Base-by-base conservation (phyloP, 2,329 filamentous ascomycete species). In the Penicillium aurantiogriseum region DNA sequence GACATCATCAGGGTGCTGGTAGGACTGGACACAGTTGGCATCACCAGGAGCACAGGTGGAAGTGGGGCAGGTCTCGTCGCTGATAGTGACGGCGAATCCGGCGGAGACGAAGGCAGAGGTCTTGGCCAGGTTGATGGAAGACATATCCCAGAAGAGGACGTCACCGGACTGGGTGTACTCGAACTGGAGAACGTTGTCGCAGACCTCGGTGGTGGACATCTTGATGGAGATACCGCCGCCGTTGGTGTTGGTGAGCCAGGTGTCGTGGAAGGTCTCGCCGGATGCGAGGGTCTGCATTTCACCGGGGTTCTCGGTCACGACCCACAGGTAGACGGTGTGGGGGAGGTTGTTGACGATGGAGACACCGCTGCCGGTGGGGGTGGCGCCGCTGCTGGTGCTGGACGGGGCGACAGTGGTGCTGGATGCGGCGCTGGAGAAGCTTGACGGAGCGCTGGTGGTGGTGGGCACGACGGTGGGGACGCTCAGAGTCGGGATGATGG, bases 211-310 rank as follows among this genome's bases (percentile, higher is more conserved):
- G 35, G 67, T 69, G 33, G 67, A 62, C 38, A 72, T 57, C 63
- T 72, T 72, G 62, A 72, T 69, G 35, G 70, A 72, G 60, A 72
- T 59, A 42, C 70, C 70, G 36, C 69, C 69, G 23, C 68, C 69
- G 51, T 67, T 65, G 53, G 66, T 54, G 65, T 70, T 71, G 62
- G 49, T 67, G 45, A 64, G 62, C 69, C 69, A 72, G 48, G 35
- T 29, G 62, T 71, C 67, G 45, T 39, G 49, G 59, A 68, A 72
- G 54, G 51, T 53, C 48, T 56, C 47, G 36, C 58, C 58, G 15
- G 58, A 27, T 29, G 54, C 29, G 15, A 72, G 33, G 43, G 62
- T 67, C 15, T 65, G 53, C 68, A 67, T 67, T 4, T 61, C 59
- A 27, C 57, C 55, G 23, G 57, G 8, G 31, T 17, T 38, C 46